Base-by-base conservation (phyloP, 352 stramenopile genomes). In the Phytophthora aleatoria region DNA sequence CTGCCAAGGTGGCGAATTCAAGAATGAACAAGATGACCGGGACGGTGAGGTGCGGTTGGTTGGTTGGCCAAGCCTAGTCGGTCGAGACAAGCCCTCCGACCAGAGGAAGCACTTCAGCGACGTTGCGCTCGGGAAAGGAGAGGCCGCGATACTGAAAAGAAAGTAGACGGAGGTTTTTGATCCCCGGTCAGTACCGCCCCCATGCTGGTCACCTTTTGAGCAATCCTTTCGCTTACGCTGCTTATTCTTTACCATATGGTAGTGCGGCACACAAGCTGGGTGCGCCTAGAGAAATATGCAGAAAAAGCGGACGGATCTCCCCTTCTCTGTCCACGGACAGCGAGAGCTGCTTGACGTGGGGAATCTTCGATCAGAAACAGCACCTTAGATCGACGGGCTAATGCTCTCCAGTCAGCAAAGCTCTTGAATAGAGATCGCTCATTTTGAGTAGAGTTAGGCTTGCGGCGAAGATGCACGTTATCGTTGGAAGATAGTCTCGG, bases 11-110 rank as follows among this genome's bases (percentile, higher is more conserved):
- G 31, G 67, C 11, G 47, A 69, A 75, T 72, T 71, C 12, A 43
- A 47, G 62, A 75, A 75, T 75, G 67, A 57, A 45, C 60, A 60
- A 28, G 36, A 51, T 36, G 13, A 48, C 41, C 15, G 59, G 41
- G 50, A 61, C n/a, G 13, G 50, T 42, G 20, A 20, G 20, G 20
- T 20, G 20, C 20, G 20, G 20, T 20, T 20, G 20, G 20, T 20
- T 20, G 30, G 31, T 4, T 41, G 15, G 38, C 24, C 30, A 39
- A 41, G 13, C 15, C 5, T 36, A 44, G 28, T 16, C 8, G 13
- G 42, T 11, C 27, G 30, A 52, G 43, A 41, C 42, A 42, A 48
- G 42, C 43, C 39, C 41, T 33, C 51, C 42, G 59, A 67, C 35
- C 59, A 68, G 51, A 57, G 60, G 13, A 39, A n/a, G 48, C 10